Evolutionary conservation across 192 early-diverging fungal genomes (phyloP), one percentile per base, ranked within the genome.

Genomic region (Funneliformis mosseae): DNA sequence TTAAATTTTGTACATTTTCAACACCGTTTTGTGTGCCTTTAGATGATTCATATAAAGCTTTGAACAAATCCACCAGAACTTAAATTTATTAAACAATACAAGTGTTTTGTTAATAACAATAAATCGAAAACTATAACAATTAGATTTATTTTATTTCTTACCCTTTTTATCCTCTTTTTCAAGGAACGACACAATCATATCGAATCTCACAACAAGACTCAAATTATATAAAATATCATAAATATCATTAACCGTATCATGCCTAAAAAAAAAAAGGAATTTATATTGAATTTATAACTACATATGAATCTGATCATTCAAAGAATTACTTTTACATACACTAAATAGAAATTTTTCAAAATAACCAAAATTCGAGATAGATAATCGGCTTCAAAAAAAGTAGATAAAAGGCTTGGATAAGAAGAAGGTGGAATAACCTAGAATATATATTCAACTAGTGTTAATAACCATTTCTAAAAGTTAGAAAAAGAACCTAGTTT

Each of bases 301-400:
- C 27, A 42, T 10, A 27, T 16, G 18, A 59, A 14, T 33, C 5
- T 39, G 7, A 38, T 21, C 42, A 5, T 70, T 39, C 39, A 41
- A 41, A 14, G 11, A 38, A 50, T 55, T 55, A 7, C n/a, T 39
- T 12, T 21, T n/a, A 64, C 82, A 74, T 83, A 83, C 85, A 59
- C 41, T 28, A 82, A 76, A 63, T 86, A 90, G 39, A 64, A 83
- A 45, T 80, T 62, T 33, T 75, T 79, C 55, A 85, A 74, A 46
- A 88, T 80, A 18, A 75, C 50, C 45, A 88, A 74, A 68, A 90
- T 88, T 45, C 85, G 83, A 39, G 85, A 81, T 75, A 90, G 76
- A 76, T 87, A 85, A 74, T 90, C 87, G 3, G 86, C 83, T 55
- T 90, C 88, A 14, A 90, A 81, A 42, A 87, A 84, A 38, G 83